Conservation (phyloP, 1,139 yeast genomes). For the Hansenula sp. region DNA sequence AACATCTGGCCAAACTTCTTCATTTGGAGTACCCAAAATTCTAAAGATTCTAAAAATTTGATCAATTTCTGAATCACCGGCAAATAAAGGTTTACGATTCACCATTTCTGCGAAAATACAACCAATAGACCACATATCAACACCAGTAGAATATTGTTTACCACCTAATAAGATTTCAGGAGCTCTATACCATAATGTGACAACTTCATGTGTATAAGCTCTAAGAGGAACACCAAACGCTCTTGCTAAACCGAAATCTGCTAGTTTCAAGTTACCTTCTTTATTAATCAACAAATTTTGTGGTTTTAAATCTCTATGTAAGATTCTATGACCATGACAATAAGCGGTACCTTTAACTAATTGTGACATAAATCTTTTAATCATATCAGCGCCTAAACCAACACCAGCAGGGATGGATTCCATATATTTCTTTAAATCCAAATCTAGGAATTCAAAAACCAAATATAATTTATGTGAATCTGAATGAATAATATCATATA, state of each 20-base stretch:
- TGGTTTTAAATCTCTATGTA: constrained; percentile 95
- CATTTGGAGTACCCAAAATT: constrained; percentile 91
- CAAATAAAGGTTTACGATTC: constrained; percentile 89
- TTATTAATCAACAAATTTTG: constrained; percentile 91
- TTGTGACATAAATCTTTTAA: constrained; percentile 90
- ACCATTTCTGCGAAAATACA: constrained; percentile 99
- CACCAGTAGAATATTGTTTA: constrained; percentile 95
- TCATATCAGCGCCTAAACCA: constrained; percentile 86
- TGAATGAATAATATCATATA: constrained; percentile 94
- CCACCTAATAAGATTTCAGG: constrained; percentile 97
- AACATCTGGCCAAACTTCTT: constrained; percentile 95
- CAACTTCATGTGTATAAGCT: constrained; percentile 97
- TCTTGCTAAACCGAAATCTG: constrained; percentile 96
- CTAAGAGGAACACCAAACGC: constrained; percentile 97
- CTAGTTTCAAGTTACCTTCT: constrained; percentile 92
- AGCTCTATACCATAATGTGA: constrained; percentile 96
- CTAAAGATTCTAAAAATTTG: constrained; percentile 94
- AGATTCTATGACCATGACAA: constrained; percentile 91
- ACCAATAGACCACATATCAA: constrained; percentile 98
- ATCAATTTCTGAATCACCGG: constrained; percentile 97
- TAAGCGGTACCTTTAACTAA: constrained; percentile 88
- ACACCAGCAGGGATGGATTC: constrained; percentile 90
- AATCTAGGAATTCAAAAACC: constrained; percentile 89
- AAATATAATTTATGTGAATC: constrained; percentile 91
- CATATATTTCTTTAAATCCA: constrained; percentile 96